A percentile compares a stretch with the other conserved stretches of the same genome.
Conservation (phyloP, 176 grass and related monocot species). For the Musa schizocarpa region DNA sequence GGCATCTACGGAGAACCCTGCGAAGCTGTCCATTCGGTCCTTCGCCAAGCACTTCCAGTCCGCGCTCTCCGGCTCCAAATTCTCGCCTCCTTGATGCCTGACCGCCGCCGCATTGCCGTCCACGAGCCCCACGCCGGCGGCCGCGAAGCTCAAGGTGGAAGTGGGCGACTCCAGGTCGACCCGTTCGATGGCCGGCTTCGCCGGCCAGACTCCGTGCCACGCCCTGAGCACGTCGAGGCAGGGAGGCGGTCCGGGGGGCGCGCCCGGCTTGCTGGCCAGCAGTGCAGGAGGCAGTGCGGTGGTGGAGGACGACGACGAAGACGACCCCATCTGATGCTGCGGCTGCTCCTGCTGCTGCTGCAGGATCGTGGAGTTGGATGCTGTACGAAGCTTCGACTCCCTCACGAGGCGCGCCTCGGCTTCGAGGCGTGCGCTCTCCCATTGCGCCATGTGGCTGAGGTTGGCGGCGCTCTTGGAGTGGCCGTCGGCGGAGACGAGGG, state of each 20-base stretch:
- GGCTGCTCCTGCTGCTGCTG: not conserved
- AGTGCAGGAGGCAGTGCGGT: not conserved
- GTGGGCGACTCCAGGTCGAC: conserved; percentile 80
- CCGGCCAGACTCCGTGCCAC: not conserved
- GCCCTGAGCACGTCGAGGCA: not conserved
- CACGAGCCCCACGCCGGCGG: conserved; percentile 18
- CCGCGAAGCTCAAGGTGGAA: conserved; percentile 66
- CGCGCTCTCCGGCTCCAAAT: conserved; percentile 31
- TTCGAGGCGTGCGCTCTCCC: conserved; percentile 23
- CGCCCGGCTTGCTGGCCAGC: too few species aligned
- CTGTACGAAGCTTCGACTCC: not conserved
- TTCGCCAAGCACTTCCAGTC: conserved; percentile 52
- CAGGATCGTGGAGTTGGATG: not conserved
- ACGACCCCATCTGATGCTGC: not conserved
- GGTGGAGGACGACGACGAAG: not conserved
- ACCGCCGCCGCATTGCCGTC: conserved; percentile 25
- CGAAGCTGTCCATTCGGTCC: conserved; percentile 29
- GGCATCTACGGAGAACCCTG: not conserved
- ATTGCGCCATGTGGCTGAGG: conserved; percentile 24
- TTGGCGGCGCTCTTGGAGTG: conserved; percentile 31
- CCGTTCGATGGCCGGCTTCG: conserved; percentile 34
- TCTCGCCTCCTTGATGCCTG: conserved; percentile 16
- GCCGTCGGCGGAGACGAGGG: not conserved
- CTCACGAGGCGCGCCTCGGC: conserved; percentile 20
- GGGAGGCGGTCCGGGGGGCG: not conserved